phyloP scores from a whole-genome alignment of 2,329 filamentous ascomycete species.

The Fusarium acutatum region DNA sequence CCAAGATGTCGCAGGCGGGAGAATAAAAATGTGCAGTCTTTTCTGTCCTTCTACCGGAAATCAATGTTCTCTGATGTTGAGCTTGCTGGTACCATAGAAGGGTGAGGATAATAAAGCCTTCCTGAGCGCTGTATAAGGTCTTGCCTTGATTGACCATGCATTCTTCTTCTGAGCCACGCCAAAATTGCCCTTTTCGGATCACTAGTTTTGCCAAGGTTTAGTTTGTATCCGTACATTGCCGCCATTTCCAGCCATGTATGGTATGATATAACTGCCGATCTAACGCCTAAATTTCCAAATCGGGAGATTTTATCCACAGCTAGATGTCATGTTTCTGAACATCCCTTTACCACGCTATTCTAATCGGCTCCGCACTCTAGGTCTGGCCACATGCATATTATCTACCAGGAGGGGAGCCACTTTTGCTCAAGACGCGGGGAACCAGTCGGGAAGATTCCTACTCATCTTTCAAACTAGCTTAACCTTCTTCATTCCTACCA shows the following conservation, averaged over 20 bases:
- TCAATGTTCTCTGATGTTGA: neutral
- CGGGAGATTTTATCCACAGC: neutral
- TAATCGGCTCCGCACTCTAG: neutral
- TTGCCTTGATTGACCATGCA: neutral
- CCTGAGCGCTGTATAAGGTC: neutral
- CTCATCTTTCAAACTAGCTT: neutral
- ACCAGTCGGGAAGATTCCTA: neutral
- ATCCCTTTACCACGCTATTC: neutral
- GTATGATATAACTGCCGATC: neutral
- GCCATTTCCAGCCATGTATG: neutral
- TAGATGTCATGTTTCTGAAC: neutral
- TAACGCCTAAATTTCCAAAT: neutral
- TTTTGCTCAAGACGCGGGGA: neutral
- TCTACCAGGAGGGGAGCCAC: too few species aligned
- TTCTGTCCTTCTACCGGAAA: fast-evolving
- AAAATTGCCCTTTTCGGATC: neutral
- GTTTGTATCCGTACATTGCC: neutral
- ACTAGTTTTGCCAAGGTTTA: neutral
- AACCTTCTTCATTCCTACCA: neutral
- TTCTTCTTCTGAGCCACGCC: neutral
- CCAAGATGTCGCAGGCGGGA: neutral
- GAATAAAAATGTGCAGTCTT: neutral
- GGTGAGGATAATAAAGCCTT: neutral
- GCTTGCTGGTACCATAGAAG: neutral
- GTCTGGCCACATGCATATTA: neutral